phyloP scores from a whole-genome alignment of 2,329 filamentous ascomycete genomes.

The Talaromyces islandicus region DNA sequence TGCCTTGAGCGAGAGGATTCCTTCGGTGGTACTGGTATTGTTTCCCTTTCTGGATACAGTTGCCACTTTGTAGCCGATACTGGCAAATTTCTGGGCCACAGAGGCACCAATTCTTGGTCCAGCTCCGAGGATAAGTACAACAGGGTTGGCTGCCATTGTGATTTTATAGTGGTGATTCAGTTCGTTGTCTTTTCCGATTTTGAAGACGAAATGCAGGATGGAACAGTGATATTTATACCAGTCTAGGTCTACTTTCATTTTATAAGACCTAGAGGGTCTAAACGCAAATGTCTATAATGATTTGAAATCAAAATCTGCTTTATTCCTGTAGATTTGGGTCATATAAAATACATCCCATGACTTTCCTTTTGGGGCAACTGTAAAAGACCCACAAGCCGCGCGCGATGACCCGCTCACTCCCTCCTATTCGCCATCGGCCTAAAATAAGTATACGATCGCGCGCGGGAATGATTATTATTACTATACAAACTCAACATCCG shows the following conservation, averaged over 20 bases:
- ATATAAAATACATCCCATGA: background rate
- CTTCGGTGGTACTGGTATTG: background rate
- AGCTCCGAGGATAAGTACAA: background rate
- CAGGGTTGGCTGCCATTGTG: background rate
- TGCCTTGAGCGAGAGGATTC: slow-evolving; percentile 28
- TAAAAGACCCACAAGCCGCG: background rate
- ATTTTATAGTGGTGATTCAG: background rate
- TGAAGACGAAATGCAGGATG: background rate
- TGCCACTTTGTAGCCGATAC: slow-evolving; percentile 4
- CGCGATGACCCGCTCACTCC: background rate
- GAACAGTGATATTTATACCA: background rate
- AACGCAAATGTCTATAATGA: background rate
- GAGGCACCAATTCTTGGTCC: slow-evolving; percentile 1
- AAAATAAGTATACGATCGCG: background rate
- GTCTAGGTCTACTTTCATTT: no score
- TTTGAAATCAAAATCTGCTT: background rate
- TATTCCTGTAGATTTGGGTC: background rate
- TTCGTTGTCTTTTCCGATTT: no score
- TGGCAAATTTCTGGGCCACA: slow-evolving; percentile 3
- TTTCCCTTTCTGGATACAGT: slow-evolving; percentile 16
- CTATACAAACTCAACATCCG: no score
- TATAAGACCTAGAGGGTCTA: no score
- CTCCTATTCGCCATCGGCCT: background rate
- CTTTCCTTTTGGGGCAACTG: background rate
- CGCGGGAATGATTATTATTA: background rate